Base-by-base conservation (phyloP, 306 rosid species). In the Vigna trinervia region DNA sequence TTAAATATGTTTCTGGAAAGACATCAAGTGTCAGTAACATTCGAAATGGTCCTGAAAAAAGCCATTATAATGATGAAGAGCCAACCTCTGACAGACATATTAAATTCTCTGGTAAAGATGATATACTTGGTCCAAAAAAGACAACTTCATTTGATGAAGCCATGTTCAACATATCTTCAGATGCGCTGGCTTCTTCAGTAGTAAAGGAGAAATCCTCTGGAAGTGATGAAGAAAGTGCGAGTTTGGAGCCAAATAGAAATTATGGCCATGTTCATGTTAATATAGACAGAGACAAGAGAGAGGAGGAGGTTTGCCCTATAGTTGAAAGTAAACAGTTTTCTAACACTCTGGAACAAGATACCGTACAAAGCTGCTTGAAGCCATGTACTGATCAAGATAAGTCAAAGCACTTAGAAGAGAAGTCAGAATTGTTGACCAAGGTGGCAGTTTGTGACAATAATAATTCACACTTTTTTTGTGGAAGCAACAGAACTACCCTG, bases 61-160 rank as follows among this genome's bases (percentile, higher is more conserved):
- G 74, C 65, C 51, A 76, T 77, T 66, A 78, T 71, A 77, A 71
- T 50, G 69, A 61, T 78, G 86, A 81, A 74, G 65, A 74, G 75
- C 85, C 48, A 47, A 77, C 73, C 46, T 81, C 76, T 4, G 85
- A 83, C 52, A 84, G 77, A 82, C 86, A 80, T 73, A 92, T 88
- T 75, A 89, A 75, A 70, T 87, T 91, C 80, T 84, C 87, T 23
- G 87, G 51, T 30, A 85, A 81, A 78, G 90, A 89, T 36, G 87
- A 78, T 77, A 74, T 86, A 54, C 83, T 86, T 79, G 84, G 90
- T 79, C 88, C 87, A 28, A 63, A 75, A 53, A 81, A 28, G 80
- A 76, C 74, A 68, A 58, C 53, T 28, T 90, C 86, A 72, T 84
- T 62, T 77, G 87, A 86, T 48, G 84, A 85, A 69, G 69, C 76